Base-by-base conservation (phyloP, 805 yeast genomes). In the Wickerhamiella brachini region DNA sequence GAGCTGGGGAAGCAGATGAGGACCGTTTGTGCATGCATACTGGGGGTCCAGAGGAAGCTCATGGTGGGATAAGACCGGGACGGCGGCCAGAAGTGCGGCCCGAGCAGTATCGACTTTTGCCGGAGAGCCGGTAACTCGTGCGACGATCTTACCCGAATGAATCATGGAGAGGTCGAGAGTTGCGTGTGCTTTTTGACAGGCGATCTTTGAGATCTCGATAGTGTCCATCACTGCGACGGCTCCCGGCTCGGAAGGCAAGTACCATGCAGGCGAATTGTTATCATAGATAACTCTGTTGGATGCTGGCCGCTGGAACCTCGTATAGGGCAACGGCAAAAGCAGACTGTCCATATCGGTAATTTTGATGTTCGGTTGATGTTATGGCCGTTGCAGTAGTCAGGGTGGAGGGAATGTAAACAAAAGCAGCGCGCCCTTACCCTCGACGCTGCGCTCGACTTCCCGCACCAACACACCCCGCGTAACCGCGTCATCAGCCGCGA, bases 1-100 rank as follows among this genome's bases (percentile, higher is more conserved):
- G 41, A 71, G 55, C 48, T 66, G 65, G 15, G 49, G 6, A 48
- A 58, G 31, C 43, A 55, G 43, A 22, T 57, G 49, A 54, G 13
- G 13, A 18, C 42, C 46, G 34, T 23, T 24, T 8, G 24, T 23
- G 31, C 24, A 44, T 4, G 24, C 46, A 23, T 23, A 44, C 20
- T 44, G 46, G 4, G 46, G 21, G 10, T 44, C 46, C 34, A 44
- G 18, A 13, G 46, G 46, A 26, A 44, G 46, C 15, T n/a, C 31
- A 7, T 44, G 34, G 20, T 44, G 46, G 34, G 20, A 26, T n/a
- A 44, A 15, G 12, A 9, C 34, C 5, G 34, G 20, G 6, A 23
- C 20, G 17, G 46, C 29, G 3, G 20, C 29, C 17, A 44, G n/a
- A 12, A 44, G 17, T 5, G 34, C 6, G 18, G 34, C 46, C 34